These are phyloP conservation scores for Athelia sp. DNA, from an alignment of 1,284 basidiomycete genomes.

Conservation along the genomic window DNA sequence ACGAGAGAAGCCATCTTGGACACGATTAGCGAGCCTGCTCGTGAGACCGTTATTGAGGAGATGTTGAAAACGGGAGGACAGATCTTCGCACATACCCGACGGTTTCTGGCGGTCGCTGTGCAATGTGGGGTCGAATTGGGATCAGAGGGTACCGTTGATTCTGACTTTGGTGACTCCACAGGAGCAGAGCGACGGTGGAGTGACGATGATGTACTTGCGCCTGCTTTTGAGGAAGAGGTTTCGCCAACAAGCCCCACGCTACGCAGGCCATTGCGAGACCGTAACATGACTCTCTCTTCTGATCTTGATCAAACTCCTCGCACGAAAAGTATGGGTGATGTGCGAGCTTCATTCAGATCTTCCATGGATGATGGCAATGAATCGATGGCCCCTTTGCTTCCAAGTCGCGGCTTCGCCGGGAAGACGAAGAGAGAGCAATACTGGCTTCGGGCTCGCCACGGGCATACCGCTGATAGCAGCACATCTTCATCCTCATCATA, in stretches of 20 bases:
- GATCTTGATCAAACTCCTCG: constrained; percentile 32
- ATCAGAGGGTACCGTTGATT: constrained; percentile 13
- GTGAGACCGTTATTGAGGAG: constrained; percentile 56
- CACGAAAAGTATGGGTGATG: constrained; percentile 51
- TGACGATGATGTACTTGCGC: not conserved
- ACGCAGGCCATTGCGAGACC: constrained; percentile 11
- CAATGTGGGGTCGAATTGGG: constrained; percentile 74
- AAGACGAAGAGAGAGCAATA: constrained; percentile 28
- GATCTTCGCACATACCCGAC: constrained; percentile 67
- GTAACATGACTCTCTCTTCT: constrained; percentile 20
- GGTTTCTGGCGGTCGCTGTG: constrained; percentile 68
- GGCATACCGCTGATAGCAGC: constrained; percentile 50
- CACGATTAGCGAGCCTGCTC: constrained; percentile 38
- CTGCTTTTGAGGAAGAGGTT: not conserved
- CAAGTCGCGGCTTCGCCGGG: constrained; percentile 20
- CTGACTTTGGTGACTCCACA: constrained; percentile 24
- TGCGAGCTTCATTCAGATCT: constrained; percentile 32
- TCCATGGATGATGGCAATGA: constrained; percentile 24
- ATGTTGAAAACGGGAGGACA: constrained; percentile 75
- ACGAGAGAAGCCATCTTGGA: constrained; percentile 74
- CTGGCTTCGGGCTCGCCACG: constrained; percentile 23
- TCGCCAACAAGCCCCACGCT: constrained; percentile 4
- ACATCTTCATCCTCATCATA: constrained; percentile 59
- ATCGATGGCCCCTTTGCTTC: constrained; percentile 26
- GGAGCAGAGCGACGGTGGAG: not conserved